phyloP scores from a whole-genome alignment of 306 rosid species.

The Dryas alaskensis region DNA sequence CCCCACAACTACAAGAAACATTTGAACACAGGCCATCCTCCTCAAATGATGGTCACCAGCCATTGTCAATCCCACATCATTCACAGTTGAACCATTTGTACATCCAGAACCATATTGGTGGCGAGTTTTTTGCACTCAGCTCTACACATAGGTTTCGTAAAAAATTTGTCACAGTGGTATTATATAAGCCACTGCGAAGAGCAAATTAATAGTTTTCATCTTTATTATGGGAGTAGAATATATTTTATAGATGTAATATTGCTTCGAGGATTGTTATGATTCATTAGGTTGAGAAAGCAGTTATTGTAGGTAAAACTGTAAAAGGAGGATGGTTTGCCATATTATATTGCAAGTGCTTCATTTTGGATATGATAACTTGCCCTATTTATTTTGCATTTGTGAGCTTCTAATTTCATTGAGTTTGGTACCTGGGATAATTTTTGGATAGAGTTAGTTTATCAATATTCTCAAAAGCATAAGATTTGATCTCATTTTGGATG shows the following conservation, averaged over 20 bases:
- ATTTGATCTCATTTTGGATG: too few relatives aligned
- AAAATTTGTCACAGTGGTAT: slow-evolving; percentile 49
- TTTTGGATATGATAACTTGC: not conserved
- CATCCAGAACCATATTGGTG: slow-evolving; percentile 43
- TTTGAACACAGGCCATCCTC: slow-evolving; percentile 40
- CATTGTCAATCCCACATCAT: slow-evolving; percentile 34
- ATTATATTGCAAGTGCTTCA: slow-evolving; percentile 6
- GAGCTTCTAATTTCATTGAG: not conserved
- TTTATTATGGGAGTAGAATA: slow-evolving; percentile 4
- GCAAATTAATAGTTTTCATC: slow-evolving; percentile 14
- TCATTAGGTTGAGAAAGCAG: slow-evolving; percentile 13
- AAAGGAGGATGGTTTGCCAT: not conserved
- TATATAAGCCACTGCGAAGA: slow-evolving; percentile 54
- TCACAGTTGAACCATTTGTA: slow-evolving; percentile 73
- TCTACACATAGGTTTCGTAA: slow-evolving; percentile 56
- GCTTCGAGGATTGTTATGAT: slow-evolving; percentile 7
- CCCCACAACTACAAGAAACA: slow-evolving; percentile 57
- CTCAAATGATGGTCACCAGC: slow-evolving; percentile 23
- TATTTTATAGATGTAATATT: slow-evolving; percentile 11
- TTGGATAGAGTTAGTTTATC: too few relatives aligned
- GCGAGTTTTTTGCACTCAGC: slow-evolving; percentile 52
- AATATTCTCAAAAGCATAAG: too few relatives aligned
- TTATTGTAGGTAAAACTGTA: slow-evolving; percentile 6
- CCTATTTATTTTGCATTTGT: not conserved
- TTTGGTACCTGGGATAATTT: not conserved